Evolutionary conservation across 768 basidiomycete species (phyloP).

Genomic region (Cyathus striatus): DNA sequence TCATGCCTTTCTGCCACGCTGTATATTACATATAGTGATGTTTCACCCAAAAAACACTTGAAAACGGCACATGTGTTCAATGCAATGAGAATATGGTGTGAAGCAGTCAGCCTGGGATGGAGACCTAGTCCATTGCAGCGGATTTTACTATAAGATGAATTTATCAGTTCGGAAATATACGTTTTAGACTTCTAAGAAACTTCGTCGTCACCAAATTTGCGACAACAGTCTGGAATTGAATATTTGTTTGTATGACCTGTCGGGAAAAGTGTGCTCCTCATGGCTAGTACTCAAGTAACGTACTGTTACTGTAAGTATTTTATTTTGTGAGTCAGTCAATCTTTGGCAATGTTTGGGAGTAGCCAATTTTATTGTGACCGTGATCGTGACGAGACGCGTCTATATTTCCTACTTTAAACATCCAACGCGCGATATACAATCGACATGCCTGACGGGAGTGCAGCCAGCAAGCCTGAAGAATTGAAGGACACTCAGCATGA

Average conservation of each 20-base stretch:
- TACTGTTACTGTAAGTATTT: not conserved
- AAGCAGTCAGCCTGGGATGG: too few relatives aligned
- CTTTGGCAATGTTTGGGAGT: not conserved
- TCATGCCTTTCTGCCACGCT: not conserved
- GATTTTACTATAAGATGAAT: too few relatives aligned
- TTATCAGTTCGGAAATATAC: too few relatives aligned
- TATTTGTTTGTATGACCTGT: too few relatives aligned
- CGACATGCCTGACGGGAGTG: not conserved
- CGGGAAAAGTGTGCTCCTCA: too few relatives aligned
- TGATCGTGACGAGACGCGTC: conserved; percentile 1
- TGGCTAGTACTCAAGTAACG: not conserved
- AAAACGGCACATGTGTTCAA: too few relatives aligned
- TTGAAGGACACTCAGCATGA: conserved; percentile 44
- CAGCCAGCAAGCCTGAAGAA: not conserved
- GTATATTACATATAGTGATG: not conserved
- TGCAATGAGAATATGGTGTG: too few relatives aligned
- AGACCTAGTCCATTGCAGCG: too few relatives aligned
- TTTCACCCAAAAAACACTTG: not conserved
- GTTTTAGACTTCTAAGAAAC: too few relatives aligned
- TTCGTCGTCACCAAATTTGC: too few relatives aligned
- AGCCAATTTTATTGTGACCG: not conserved
- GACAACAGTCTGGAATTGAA: too few relatives aligned
- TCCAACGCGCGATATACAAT: not conserved
- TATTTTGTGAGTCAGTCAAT: not conserved
- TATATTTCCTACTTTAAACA: not conserved